These are phyloP conservation scores for Daldinia eschscholtzii DNA, from an alignment of 2,329 filamentous ascomycete genomes.

Conservation along the genomic window DNA sequence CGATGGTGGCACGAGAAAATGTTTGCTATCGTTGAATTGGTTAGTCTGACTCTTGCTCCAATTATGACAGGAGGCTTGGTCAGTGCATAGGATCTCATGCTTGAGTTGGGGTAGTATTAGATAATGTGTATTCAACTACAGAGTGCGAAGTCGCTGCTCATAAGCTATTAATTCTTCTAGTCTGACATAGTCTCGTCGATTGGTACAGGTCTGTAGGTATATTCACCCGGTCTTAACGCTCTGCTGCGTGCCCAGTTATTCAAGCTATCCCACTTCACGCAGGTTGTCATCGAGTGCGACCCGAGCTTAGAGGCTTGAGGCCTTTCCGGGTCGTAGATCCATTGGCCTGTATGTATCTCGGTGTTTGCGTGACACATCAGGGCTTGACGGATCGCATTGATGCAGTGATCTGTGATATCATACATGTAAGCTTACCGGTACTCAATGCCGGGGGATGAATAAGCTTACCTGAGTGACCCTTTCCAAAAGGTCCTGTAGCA, in stretches of 20 bases:
- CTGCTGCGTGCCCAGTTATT: constrained; percentile 37
- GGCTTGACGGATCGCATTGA: constrained; percentile 36
- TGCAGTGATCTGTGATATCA: constrained; percentile 26
- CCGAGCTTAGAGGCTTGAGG: constrained; percentile 26
- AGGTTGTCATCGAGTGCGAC: constrained; percentile 29
- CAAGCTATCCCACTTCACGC: constrained; percentile 36
- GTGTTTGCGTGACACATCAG: constrained; percentile 37
- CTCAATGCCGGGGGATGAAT: neutral
- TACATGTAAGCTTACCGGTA: neutral
- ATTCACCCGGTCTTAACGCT: constrained; percentile 28
- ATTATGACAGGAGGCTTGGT: neutral
- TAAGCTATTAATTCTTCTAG: neutral
- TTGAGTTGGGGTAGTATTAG: neutral
- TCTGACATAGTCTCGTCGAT: constrained; percentile 12
- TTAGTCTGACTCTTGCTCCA: neutral
- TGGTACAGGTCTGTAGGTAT: constrained; percentile 25
- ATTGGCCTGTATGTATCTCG: constrained; percentile 32
- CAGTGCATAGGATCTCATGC: neutral
- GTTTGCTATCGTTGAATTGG: neutral
- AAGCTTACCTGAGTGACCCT: constrained; percentile 29
- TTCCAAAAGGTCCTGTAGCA: constrained; percentile 17
- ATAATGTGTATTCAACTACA: neutral
- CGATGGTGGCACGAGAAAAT: neutral
- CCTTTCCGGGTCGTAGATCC: constrained; percentile 24
- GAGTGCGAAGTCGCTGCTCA: neutral